These are phyloP conservation scores for Cyberlindnera amylophila DNA, from an alignment of 805 yeast species.

Conservation along the genomic window DNA sequence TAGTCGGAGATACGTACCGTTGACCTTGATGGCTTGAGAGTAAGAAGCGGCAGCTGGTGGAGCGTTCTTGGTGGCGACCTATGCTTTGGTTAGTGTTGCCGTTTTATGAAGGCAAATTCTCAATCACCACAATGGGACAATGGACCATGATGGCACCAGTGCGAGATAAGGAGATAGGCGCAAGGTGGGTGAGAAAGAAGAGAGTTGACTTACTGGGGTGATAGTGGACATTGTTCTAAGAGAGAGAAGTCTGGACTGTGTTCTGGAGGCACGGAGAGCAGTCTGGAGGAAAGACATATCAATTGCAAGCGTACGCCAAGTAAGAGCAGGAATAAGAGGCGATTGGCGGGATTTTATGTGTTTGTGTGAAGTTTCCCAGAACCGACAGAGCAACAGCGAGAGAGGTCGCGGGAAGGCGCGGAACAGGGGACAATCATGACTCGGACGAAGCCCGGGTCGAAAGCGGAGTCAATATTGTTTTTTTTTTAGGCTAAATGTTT, in stretches of 20 bases:
- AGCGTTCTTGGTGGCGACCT: constrained; percentile 69
- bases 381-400: neutral
- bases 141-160: too few relatives aligned
- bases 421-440: neutral
- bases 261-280: constrained; percentile 22
- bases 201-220: constrained; percentile 31
- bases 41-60: constrained; percentile 98
- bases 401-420: neutral
- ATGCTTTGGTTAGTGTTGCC: too few relatives aligned
- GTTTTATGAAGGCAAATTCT: too few relatives aligned
- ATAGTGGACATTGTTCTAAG: constrained; percentile 31
- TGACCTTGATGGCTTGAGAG: constrained; percentile 92
- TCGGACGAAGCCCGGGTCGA: too few relatives aligned
- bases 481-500: too few relatives aligned
- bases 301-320: neutral
- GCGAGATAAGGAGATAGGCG: constrained; percentile 12
- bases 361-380: neutral
- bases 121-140: too few relatives aligned
- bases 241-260: constrained; percentile 18
- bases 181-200: neutral
- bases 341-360: neutral
- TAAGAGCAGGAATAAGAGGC: neutral
- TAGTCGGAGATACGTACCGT: constrained; percentile 35
- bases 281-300: constrained; percentile 28
- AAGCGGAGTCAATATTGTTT: too few relatives aligned